Conservation (phyloP, 1,284 basidiomycete species). For the Puccinia hordei region DNA sequence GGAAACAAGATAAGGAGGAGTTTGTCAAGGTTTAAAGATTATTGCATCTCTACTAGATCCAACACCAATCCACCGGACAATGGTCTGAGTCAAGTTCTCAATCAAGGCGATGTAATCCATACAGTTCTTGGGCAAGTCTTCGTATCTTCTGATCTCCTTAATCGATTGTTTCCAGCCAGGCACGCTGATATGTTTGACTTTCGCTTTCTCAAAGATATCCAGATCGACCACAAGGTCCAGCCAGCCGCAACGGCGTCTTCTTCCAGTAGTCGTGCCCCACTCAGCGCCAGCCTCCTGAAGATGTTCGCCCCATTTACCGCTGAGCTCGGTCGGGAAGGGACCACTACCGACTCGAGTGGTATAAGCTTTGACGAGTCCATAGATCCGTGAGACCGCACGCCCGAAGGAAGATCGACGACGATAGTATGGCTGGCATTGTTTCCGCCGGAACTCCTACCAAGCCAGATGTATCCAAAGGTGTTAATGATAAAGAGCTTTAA, state of each 20-base stretch:
- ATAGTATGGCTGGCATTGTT: conserved; percentile 51
- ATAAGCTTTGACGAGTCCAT: conserved; percentile 60
- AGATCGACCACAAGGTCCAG: conserved; percentile 66
- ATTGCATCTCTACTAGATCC: conserved; percentile 81
- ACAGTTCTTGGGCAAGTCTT: conserved; percentile 82
- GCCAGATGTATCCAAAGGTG: neutral
- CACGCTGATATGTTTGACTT: conserved; percentile 85
- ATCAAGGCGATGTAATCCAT: conserved; percentile 85
- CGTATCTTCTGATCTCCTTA: conserved; percentile 68
- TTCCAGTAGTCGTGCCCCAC: conserved; percentile 59
- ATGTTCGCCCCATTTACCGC: conserved; percentile 58
- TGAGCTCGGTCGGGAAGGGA: conserved; percentile 60
- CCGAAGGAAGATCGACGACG: conserved; percentile 43
- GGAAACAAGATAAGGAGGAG: too few relatives aligned
- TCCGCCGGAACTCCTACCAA: conserved; percentile 49
- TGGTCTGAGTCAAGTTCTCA: conserved; percentile 76
- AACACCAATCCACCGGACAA: conserved; percentile 87
- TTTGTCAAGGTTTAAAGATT: conserved; percentile 61
- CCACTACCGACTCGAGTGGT: conserved; percentile 60
- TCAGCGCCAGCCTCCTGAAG: conserved; percentile 60
- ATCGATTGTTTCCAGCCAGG: conserved; percentile 91
- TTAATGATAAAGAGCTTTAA: neutral
- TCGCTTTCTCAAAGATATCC: conserved; percentile 75
- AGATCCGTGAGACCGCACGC: conserved; percentile 56
- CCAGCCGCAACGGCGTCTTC: conserved; percentile 60